Evolutionary conservation across 2,329 filamentous ascomycete genomes (phyloP).

Genomic region (Rhynchosporium secalis): DNA sequence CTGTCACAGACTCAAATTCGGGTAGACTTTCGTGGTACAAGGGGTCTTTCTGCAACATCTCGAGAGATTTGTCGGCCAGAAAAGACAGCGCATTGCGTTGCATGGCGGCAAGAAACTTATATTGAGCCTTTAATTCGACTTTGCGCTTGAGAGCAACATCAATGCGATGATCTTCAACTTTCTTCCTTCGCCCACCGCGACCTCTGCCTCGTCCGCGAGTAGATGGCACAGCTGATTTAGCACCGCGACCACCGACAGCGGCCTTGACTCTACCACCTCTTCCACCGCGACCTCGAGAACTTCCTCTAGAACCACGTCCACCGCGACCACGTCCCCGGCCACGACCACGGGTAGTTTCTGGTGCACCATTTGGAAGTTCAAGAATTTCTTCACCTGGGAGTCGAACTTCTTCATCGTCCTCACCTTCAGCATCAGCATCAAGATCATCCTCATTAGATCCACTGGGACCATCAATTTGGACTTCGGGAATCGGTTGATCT

Average conservation of each 20-base stretch:
- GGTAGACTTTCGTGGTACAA: conserved; percentile 35
- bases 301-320: conserved; percentile 20
- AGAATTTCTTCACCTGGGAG: conserved; percentile 11
- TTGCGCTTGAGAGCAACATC: conserved; percentile 37
- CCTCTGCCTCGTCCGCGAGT: conserved; percentile 25
- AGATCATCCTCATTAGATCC: conserved; percentile 15
- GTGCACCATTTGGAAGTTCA: conserved; percentile 12
- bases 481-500: conserved; percentile 15
- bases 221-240: conserved; percentile 5
- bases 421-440: conserved; percentile 5
- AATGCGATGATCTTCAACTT: conserved; percentile 33
- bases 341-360: conserved; percentile 21
- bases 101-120: conserved; percentile 31
- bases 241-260: conserved; percentile 18
- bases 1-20: conserved; percentile 32
- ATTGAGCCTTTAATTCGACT: conserved; percentile 33
- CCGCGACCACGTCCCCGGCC: conserved; percentile 34
- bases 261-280: conserved; percentile 23
- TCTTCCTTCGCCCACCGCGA: conserved; percentile 35
- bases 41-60: conserved; percentile 29
- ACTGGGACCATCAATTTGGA: conserved; percentile 22
- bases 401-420: neutral
- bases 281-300: conserved; percentile 26
- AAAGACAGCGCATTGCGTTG: conserved; percentile 33
- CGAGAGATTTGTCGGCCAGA: conserved; percentile 36